These are phyloP conservation scores for Aspergillus ostianus DNA, from an alignment of 495 filamentous ascomycete genomes.

Conservation along the genomic window DNA sequence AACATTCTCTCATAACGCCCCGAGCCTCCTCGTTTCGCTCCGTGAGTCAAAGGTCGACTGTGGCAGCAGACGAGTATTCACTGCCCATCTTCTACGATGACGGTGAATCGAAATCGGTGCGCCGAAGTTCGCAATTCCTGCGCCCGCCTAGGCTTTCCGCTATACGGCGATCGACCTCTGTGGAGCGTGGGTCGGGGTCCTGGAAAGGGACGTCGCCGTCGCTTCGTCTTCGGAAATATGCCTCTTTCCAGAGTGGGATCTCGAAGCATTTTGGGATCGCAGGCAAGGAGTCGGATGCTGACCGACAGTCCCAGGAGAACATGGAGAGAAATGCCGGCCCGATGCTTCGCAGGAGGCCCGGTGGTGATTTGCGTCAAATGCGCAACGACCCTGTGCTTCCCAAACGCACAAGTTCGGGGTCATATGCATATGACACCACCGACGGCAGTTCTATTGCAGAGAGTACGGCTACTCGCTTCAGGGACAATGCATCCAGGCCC, in stretches of 20 bases:
- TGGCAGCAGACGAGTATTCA: slow-evolving; percentile 29
- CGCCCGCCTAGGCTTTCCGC: slow-evolving; percentile 19
- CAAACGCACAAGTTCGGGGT: slow-evolving; percentile 59
- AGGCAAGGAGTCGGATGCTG: slow-evolving; percentile 57
- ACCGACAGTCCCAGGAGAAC: slow-evolving; percentile 34
- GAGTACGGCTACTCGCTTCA: slow-evolving; percentile 21
- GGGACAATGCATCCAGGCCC: slow-evolving; percentile 29
- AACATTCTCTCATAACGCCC: slow-evolving; percentile 13
- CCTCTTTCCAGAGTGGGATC: slow-evolving; percentile 72
- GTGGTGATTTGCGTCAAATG: slow-evolving; percentile 82
- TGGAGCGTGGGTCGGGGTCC: slow-evolving; percentile 26
- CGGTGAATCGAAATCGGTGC: slow-evolving; percentile 14
- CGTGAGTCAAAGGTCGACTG: slow-evolving; percentile 25
- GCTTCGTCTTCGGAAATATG: slow-evolving; percentile 56
- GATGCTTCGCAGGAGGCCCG: slow-evolving; percentile 79
- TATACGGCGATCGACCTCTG: slow-evolving; percentile 34
- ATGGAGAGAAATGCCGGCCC: slow-evolving; percentile 40
- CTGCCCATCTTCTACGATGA: slow-evolving; percentile 37
- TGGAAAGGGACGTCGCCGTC: slow-evolving; percentile 33
- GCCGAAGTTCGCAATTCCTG: slow-evolving; percentile 16
- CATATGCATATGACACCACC: slow-evolving; percentile 67
- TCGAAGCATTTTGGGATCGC: slow-evolving; percentile 55
- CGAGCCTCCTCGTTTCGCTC: slow-evolving; percentile 20
- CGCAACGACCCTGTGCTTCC: slow-evolving; percentile 71
- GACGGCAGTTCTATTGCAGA: slow-evolving; percentile 63